Evolutionary conservation across 768 basidiomycete genomes (phyloP).

Genomic region (Tricholoma furcatifolium): DNA sequence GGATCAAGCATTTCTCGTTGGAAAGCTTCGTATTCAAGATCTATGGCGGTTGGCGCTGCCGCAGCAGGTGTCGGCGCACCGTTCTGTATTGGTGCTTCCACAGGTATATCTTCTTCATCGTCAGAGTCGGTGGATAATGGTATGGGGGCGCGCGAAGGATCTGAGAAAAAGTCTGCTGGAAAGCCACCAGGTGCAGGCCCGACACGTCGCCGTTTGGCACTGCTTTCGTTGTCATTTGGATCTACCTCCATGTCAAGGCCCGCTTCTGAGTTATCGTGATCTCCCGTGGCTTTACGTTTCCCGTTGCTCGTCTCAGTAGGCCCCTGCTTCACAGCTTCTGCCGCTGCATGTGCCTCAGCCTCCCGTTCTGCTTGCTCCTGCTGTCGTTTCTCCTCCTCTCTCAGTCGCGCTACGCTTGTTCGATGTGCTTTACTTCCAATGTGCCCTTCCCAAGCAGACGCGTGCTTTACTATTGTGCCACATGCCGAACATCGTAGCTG

Average conservation of each 20-base stretch:
- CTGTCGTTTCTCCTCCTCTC: slow-evolving; percentile 49
- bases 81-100: slow-evolving; percentile 14
- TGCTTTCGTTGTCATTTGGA: slow-evolving; percentile 21
- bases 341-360: slow-evolving; percentile 25
- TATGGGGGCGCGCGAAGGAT: slow-evolving; percentile 53
- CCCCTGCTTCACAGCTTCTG: slow-evolving; percentile 12
- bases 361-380: slow-evolving; percentile 33
- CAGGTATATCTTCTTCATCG: slow-evolving; percentile 42
- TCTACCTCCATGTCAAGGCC: slow-evolving; percentile 20
- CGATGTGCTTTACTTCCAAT: slow-evolving; percentile 80
- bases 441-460: slow-evolving; percentile 87
- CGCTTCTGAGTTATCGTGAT: slow-evolving; percentile 11
- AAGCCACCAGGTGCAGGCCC: slow-evolving; percentile 32
- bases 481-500: slow-evolving; percentile 73
- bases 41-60: slow-evolving; percentile 37
- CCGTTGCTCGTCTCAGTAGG: slow-evolving; percentile 10
- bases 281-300: slow-evolving; percentile 29
- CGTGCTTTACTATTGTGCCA: slow-evolving; percentile 62
- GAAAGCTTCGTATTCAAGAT: slow-evolving; percentile 74
- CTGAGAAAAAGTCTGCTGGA: slow-evolving; percentile 81
- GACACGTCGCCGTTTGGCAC: slow-evolving; percentile 15
- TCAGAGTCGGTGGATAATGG: slow-evolving; percentile 31
- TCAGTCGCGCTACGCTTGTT: slow-evolving; percentile 57
- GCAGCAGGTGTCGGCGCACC: slow-evolving; percentile 15
- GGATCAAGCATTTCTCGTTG: slow-evolving; percentile 53